These are phyloP conservation scores for Lachnellula occidentalis DNA, from an alignment of 2,329 filamentous ascomycete genomes.

Conservation along the genomic window DNA sequence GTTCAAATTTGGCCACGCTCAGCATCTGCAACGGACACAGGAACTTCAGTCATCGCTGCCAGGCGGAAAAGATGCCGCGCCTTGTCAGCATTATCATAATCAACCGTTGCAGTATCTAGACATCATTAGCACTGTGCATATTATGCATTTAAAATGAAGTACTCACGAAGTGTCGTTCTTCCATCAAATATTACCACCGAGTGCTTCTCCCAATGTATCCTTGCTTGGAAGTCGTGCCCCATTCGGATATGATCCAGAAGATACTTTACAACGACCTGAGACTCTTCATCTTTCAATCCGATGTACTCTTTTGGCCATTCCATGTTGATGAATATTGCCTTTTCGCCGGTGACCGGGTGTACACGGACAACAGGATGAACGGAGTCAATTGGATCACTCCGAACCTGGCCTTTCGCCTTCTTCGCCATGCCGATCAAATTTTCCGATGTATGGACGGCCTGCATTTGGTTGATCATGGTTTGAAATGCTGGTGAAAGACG, in stretches of 20 bases:
- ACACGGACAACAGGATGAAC: slow-evolving; percentile 63
- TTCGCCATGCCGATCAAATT: slow-evolving; percentile 50
- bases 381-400: slow-evolving; percentile 56
- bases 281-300: slow-evolving; percentile 62
- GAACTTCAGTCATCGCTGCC: slow-evolving; percentile 43
- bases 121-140: slow-evolving; percentile 1
- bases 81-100: slow-evolving; percentile 42
- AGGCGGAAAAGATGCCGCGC: slow-evolving; percentile 46
- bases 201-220: slow-evolving; percentile 58
- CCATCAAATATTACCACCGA: slow-evolving; percentile 48
- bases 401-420: slow-evolving; percentile 54
- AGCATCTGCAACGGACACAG: slow-evolving; percentile 36
- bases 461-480: slow-evolving; percentile 48
- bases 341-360: slow-evolving; percentile 69
- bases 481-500: slow-evolving; percentile 32
- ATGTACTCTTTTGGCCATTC: slow-evolving; percentile 63
- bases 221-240: slow-evolving; percentile 63
- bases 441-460: slow-evolving; percentile 57
- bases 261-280: slow-evolving; percentile 60
- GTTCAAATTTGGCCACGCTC: slow-evolving; percentile 7
- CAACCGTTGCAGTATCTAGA: slow-evolving; percentile 45
- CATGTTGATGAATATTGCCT: slow-evolving; percentile 64
- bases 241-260: slow-evolving; percentile 62
- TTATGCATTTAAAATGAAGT: background rate
- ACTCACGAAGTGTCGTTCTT: slow-evolving; percentile 40